Base-by-base conservation (phyloP, 2,329 filamentous ascomycete genomes). In the Exophiala lecanii-corni region DNA sequence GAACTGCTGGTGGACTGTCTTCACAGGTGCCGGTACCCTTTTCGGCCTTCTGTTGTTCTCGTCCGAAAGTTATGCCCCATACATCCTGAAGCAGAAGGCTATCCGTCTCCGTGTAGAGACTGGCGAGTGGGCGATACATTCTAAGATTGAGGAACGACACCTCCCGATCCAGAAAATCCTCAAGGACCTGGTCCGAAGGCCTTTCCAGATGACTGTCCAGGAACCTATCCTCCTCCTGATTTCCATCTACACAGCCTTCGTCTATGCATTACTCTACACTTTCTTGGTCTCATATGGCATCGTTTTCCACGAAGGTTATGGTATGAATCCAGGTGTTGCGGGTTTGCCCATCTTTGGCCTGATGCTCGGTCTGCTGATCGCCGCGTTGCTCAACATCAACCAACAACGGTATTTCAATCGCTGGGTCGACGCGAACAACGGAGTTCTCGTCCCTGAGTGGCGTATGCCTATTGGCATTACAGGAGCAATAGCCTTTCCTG, bases 341-440 rank as follows among this genome's bases (percentile, higher is more conserved):
- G 78, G 80, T 17, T 68, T 84, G 0, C 71, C 83, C 1, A 85
- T 86, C 61, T 58, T 86, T 17, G 82, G 83, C 32, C 75, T 87
- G 6, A 73, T 77, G 9, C 73, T 85, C 18, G 84, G 84, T 41
- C 82, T 86, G 70, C 55, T 80, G 4, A 41, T 67, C 7, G 77
- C 78, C 84, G 2, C 54, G 59, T 2, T 81, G 79, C 56, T 70
- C 72, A 53, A 63, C 73, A 28, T 70, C 62, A 50, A 74, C 78
- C 55, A 81, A 81, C 61, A 69, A 66, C 41, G 67, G 71, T 74
- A 5, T 16, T 82, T 79, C 56, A 57, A 55, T 23, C 56, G 56
- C 45, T 67, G 73, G 17, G 65, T 64, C 5, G 64, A 66, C 44
- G 50, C 66, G 56, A 49, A 69, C 54, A 64, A 64, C 7, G 78